Base-by-base conservation (phyloP, 176 grass and related monocot genomes). In the Raddia distichophylla region DNA sequence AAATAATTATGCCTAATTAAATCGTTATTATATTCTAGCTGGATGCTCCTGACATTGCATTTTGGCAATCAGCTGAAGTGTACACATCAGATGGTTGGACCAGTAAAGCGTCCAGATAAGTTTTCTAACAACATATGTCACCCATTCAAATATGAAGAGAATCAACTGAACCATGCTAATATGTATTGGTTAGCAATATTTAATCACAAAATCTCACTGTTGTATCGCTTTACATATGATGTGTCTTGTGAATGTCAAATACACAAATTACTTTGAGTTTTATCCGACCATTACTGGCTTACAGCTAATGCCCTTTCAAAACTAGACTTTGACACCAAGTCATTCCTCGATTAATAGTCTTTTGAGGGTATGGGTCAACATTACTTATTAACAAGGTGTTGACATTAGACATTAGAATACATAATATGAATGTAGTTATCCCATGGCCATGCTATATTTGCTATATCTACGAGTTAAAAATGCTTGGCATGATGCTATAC, bases 121-220 rank as follows among this genome's bases (percentile, higher is more conserved):
- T 12, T 72, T 72, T 42, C 45, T 52, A 64, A 15, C 16, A 73
- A 58, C 5, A 82, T 49, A 69, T 61, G 61, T 17, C 52, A 60
- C 19, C 27, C 82, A 40, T 76, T 68, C 60, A 13, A 54, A 51
- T 53, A 54, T 10, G 15, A 9, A 65, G 34, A 8, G 8, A 52
- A 56, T 44, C n/a, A 11, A 34, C 2, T 8, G 40, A 61, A 71
- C 27, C 17, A 3, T n/a, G n/a, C 40, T 59, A 70, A 33, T 4
- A 45, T 54, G 17, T 54, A 74, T 27, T 2, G 2, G 45, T 7
- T 49, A 49, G 27, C 37, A 68, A 58, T 55, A 1, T 64, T 75
- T 33, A 42, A 48, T 68, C 64, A 42, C 37, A 27, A 1, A 69
- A 82, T 53, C 0, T 43, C 8, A 55, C 27, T 64, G 40, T 27